A percentile compares a stretch with the other conserved stretches of the same genome.
Evolutionary conservation across 352 stramenopile genomes (phyloP).

Genomic region (Plasmopara muralis): DNA sequence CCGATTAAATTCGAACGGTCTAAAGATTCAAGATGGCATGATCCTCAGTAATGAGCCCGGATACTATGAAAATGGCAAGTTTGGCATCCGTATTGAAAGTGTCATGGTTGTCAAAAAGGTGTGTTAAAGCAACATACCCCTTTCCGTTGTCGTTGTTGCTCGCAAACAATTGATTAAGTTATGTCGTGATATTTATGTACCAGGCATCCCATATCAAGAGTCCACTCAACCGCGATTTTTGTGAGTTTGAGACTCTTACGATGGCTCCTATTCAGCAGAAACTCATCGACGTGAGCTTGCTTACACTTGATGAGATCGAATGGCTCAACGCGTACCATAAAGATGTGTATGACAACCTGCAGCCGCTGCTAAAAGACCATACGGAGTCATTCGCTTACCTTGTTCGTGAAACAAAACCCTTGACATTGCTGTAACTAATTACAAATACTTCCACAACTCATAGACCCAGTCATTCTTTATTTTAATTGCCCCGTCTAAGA

Average conservation of each 20-base stretch:
- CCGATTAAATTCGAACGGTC: constrained; percentile 67
- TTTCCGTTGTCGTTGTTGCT: constrained; percentile 1
- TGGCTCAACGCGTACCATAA: constrained; percentile 96
- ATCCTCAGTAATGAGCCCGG: constrained; percentile 97
- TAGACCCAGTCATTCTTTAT: neutral
- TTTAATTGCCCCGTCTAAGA: neutral
- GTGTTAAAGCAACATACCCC: constrained; percentile 6
- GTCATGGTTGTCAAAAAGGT: constrained; percentile 92
- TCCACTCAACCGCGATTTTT: constrained; percentile 82
- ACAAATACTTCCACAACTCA: constrained; percentile 1
- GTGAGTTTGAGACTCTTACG: constrained; percentile 95
- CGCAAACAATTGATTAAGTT: constrained; percentile 5
- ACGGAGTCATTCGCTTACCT: constrained; percentile 67
- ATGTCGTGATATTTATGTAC: neutral
- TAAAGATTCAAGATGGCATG: constrained; percentile 92
- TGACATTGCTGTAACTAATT: constrained; percentile 21
- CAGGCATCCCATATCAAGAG: constrained; percentile 58
- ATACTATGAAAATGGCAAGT: constrained; percentile 96
- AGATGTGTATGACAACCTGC: constrained; percentile 88
- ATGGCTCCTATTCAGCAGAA: constrained; percentile 98
- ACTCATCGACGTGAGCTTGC: constrained; percentile 91
- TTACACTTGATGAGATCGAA: constrained; percentile 87
- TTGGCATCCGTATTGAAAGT: constrained; percentile 99
- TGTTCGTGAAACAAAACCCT: constrained; percentile 60
- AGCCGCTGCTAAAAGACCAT: constrained; percentile 76